Percentiles rank a stretch among this genome's conserved stretches.
These are phyloP conservation scores for Xylaria sp. DNA, from an alignment of 2,329 filamentous ascomycete species.

Conservation along the genomic window DNA sequence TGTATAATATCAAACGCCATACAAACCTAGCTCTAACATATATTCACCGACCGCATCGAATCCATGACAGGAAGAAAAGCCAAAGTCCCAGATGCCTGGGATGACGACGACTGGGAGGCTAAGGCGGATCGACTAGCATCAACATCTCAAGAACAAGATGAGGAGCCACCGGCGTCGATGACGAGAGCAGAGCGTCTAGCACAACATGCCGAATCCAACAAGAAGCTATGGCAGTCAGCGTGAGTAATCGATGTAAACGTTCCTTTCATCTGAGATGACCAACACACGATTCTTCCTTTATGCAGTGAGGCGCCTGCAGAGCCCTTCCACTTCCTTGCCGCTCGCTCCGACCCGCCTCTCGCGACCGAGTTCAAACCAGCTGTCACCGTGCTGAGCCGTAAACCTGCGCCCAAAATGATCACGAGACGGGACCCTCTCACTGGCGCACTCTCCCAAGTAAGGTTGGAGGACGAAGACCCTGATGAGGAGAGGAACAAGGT, in stretches of 20 bases:
- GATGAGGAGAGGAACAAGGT: slow-evolving; percentile 59
- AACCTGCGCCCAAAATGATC: slow-evolving; percentile 58
- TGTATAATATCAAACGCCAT: background rate
- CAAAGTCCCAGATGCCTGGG: slow-evolving; percentile 72
- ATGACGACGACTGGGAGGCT: slow-evolving; percentile 77
- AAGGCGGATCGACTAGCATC: slow-evolving; percentile 58
- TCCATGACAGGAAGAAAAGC: slow-evolving; percentile 17
- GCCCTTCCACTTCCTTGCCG: slow-evolving; percentile 68
- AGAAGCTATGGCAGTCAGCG: slow-evolving; percentile 85
- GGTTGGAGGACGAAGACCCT: slow-evolving; percentile 54
- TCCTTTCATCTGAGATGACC: background rate
- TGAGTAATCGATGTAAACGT: slow-evolving; percentile 40
- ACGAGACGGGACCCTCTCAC: slow-evolving; percentile 52
- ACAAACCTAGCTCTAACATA: background rate
- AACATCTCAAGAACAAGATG: slow-evolving; percentile 34
- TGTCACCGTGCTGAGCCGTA: slow-evolving; percentile 79
- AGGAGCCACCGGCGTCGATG: slow-evolving; percentile 40
- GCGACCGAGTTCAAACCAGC: slow-evolving; percentile 68
- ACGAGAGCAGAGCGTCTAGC: slow-evolving; percentile 73
- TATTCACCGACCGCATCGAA: background rate
- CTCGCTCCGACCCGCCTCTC: slow-evolving; percentile 50
- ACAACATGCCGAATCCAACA: slow-evolving; percentile 76
- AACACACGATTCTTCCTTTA: background rate
- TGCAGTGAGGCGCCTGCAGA: slow-evolving; percentile 62
- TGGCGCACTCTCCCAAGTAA: slow-evolving; percentile 42